phyloP scores from a whole-genome alignment of 2,329 filamentous ascomycete genomes.

The Ceratocystis destructans region DNA sequence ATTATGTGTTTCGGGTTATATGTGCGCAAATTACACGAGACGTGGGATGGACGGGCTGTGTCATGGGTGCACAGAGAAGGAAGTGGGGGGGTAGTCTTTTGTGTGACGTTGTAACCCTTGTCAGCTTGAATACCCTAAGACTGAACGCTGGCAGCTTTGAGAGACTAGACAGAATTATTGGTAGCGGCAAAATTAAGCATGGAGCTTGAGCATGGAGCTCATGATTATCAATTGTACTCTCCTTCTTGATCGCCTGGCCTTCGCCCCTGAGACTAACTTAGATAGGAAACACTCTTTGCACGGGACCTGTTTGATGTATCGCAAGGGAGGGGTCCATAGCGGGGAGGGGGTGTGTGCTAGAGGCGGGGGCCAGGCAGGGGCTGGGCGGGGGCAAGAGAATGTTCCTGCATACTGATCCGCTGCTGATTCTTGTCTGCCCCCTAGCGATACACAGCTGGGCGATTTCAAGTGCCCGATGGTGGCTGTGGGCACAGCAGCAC shows the following conservation, averaged over 20 bases:
- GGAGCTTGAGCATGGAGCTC: background rate
- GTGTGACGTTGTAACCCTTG: background rate
- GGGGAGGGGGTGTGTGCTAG: background rate
- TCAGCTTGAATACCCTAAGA: background rate
- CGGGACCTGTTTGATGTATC: slow-evolving; percentile 1
- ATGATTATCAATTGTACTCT: background rate
- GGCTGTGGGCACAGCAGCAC: too few relatives aligned
- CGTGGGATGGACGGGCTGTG: background rate
- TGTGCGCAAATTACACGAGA: slow-evolving; percentile 7
- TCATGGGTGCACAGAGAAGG: background rate
- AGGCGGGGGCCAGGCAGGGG: background rate
- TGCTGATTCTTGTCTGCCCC: too few relatives aligned
- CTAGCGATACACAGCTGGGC: too few relatives aligned
- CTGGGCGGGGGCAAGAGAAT: background rate
- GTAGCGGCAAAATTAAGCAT: background rate
- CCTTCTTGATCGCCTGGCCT: background rate
- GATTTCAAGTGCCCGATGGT: too few relatives aligned
- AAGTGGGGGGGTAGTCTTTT: background rate
- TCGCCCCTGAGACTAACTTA: slow-evolving; percentile 11
- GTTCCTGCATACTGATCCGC: too few relatives aligned
- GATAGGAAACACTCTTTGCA: slow-evolving; percentile 9
- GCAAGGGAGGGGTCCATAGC: background rate
- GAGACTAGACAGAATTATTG: background rate
- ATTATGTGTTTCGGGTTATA: background rate
- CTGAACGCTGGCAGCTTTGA: background rate